These are phyloP conservation scores for Phytophthora syringae DNA, from an alignment of 352 stramenopile genomes.

Conservation along the genomic window DNA sequence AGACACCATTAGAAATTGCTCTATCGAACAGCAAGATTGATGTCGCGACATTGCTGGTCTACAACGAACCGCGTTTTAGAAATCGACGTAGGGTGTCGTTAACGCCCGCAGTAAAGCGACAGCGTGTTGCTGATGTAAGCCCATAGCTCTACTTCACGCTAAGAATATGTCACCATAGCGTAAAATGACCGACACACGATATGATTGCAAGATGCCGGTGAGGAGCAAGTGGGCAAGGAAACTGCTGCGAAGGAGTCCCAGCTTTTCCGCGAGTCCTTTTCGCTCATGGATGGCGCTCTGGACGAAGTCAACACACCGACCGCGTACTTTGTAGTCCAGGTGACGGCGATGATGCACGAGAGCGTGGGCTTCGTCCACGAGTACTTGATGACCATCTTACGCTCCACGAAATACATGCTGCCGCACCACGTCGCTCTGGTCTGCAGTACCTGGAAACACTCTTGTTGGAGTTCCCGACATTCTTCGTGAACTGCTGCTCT, in stretches of 20 bases:
- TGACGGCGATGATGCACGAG: conserved; percentile 60
- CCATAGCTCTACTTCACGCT: too few species aligned
- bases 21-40: conserved; percentile 17
- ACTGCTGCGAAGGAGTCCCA: conserved; percentile 34
- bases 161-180: too few species aligned
- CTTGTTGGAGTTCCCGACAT: conserved; percentile 59
- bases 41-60: neutral
- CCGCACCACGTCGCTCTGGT: conserved; percentile 72
- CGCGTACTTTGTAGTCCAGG: conserved; percentile 59
- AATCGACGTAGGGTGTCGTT: neutral
- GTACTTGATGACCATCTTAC: conserved; percentile 67
- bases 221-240: conserved; percentile 33
- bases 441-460: conserved; percentile 72
- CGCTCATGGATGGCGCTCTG: conserved; percentile 30
- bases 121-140: neutral
- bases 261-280: conserved; percentile 50
- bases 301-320: conserved; percentile 37
- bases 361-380: conserved; percentile 59
- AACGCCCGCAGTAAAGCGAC: neutral
- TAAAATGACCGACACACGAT: too few species aligned
- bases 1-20: neutral
- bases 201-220: conserved; percentile 35
- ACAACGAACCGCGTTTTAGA: neutral
- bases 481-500: conserved; percentile 57
- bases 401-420: conserved; percentile 71